phyloP scores from a whole-genome alignment of 2,329 filamentous ascomycete species.

The Xylaria digitata region DNA sequence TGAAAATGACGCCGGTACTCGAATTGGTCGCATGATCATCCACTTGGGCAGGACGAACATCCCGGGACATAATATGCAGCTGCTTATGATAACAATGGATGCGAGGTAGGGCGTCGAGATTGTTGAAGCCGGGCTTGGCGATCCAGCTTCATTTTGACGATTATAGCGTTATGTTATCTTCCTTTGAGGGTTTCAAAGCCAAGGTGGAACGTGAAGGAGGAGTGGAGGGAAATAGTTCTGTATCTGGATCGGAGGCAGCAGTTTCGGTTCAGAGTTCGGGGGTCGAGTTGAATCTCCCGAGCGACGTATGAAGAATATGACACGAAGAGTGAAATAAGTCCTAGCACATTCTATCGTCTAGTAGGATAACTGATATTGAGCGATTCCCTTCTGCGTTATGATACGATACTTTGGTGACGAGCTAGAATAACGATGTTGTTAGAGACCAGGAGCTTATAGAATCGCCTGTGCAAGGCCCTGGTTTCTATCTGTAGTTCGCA shows the following conservation, averaged over 20 bases:
- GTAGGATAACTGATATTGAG: neutral
- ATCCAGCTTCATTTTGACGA: conserved; percentile 74
- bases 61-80: conserved; percentile 66
- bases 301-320: neutral
- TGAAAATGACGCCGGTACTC: conserved; percentile 50
- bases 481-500: neutral
- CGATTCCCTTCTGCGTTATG: neutral
- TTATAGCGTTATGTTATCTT: conserved; percentile 70
- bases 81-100: conserved; percentile 78
- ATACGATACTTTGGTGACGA: neutral
- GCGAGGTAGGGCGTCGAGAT: conserved; percentile 67
- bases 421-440: no score
- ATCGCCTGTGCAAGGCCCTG: no score
- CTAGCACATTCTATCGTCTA: neutral
- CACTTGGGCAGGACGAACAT: conserved; percentile 75
- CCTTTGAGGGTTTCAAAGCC: conserved; percentile 69
- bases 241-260: conserved; percentile 70
- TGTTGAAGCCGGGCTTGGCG: conserved; percentile 70
- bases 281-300: neutral
- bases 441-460: no score
- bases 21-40: conserved; percentile 74
- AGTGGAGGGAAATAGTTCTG: conserved; percentile 64
- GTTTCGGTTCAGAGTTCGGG: conserved; percentile 64
- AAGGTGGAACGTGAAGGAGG: conserved; percentile 61
- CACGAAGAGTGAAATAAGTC: neutral